Base-by-base conservation (phyloP, 495 filamentous ascomycete species). In the Collariella sp. region DNA sequence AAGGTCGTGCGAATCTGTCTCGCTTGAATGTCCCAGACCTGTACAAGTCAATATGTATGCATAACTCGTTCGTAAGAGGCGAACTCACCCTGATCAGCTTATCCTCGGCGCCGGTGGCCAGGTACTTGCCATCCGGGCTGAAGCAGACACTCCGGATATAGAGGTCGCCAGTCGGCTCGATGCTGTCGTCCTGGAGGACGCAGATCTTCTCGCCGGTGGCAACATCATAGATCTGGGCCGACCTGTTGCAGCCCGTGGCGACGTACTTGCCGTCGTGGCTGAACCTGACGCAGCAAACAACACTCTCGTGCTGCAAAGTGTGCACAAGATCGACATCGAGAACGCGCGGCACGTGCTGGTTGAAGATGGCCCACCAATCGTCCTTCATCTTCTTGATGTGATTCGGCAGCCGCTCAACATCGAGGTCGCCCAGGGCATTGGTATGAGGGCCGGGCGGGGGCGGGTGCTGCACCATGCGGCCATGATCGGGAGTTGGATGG, bases 121-220 rank as follows among this genome's bases (percentile, higher is more conserved):
- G 80, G 52, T 87, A 94, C 68, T 86, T 85, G 42, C 89, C 89
- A 67, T 95, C 89, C 2, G 89, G 89, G 66, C 88, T 93, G 74
- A 95, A 95, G 70, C 89, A 95, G 31, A 95, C 89, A 62, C 89
- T 94, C 61, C 89, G 73, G 59, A 95, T 95, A 63, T 94, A 95
- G 16, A 95, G 75, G 70, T 95, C 89, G 3, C 89, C 88, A 52
- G 82, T 85, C 46, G 87, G 81, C 62, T 94, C 89, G 44, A 87
- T 88, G 38, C 77, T 82, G 57, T 93, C 89, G 61, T 94, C 89
- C 63, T 90, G 86, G 36, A 93, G 71, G 22, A 84, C 79, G 52
- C 86, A 87, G 46, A 93, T 78, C 66, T 87, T 88, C 55, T 85
- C 82, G 48, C 89, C 89, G 9, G 80, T 84, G 44, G 71, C 72